These are phyloP conservation scores for Astragalus membranaceus DNA, from an alignment of 306 rosid species.

Conservation along the genomic window DNA sequence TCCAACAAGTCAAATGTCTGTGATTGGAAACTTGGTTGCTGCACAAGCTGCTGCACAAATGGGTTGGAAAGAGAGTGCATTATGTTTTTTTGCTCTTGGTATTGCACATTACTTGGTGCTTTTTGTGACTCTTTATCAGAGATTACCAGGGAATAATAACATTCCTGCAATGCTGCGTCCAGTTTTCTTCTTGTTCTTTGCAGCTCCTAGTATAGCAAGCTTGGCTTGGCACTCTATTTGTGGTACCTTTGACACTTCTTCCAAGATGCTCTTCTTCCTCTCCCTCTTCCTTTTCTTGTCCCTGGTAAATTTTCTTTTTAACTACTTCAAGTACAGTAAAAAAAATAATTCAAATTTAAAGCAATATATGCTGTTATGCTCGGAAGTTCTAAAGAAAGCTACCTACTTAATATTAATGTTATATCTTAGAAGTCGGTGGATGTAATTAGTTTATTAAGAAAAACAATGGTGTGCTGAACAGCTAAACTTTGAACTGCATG, in stretches of 20 bases:
- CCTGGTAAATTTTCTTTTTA: slow-evolving; percentile 36
- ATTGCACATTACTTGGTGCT: slow-evolving; percentile 49
- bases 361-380: too few relatives aligned
- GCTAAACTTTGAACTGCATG: not conserved
- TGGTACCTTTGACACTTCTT: slow-evolving; percentile 27
- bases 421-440: not conserved
- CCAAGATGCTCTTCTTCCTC: slow-evolving; percentile 58
- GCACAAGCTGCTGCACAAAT: slow-evolving; percentile 39
- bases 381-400: too few relatives aligned
- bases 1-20: slow-evolving; percentile 48
- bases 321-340: not conserved
- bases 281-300: slow-evolving; percentile 51
- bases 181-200: slow-evolving; percentile 53
- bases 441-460: too few relatives aligned
- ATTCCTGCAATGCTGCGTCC: slow-evolving; percentile 44
- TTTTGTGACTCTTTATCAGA: slow-evolving; percentile 49
- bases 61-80: slow-evolving; percentile 53
- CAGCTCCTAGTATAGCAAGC: slow-evolving; percentile 53
- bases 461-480: not conserved
- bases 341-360: too few relatives aligned
- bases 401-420: too few relatives aligned
- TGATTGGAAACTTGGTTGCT: slow-evolving; percentile 47
- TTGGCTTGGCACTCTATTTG: slow-evolving; percentile 46
- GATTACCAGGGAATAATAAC: slow-evolving; percentile 32
- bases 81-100: slow-evolving; percentile 48